A percentile compares a stretch with the other conserved stretches of the same genome.
Evolutionary conservation across 176 grass and related monocot species (phyloP).

Genomic region (Zea luxurians): DNA sequence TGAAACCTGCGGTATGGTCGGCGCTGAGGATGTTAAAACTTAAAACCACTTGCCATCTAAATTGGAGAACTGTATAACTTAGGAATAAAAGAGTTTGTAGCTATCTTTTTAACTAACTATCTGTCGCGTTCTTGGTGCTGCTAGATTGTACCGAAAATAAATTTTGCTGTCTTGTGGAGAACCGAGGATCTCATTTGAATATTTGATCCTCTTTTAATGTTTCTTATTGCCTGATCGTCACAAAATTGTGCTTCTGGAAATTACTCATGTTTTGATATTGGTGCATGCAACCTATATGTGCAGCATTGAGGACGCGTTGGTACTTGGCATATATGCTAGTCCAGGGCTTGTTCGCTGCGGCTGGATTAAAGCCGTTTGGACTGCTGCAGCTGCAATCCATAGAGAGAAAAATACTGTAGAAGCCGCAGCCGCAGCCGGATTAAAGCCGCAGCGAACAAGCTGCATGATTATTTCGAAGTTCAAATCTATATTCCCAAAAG

Average conservation of each 20-base stretch:
- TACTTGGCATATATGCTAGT: background rate
- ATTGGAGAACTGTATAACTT: background rate
- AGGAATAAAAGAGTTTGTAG: background rate
- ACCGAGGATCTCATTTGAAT: background rate
- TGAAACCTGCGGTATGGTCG: background rate
- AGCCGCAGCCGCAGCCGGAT: too few relatives aligned
- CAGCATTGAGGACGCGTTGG: background rate
- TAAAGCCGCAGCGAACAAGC: too few relatives aligned
- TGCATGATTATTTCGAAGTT: background rate
- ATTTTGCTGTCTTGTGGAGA: background rate
- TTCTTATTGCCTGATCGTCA: too few relatives aligned
- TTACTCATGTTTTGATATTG: background rate
- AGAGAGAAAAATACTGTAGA: too few relatives aligned
- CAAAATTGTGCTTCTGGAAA: too few relatives aligned
- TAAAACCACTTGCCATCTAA: background rate
- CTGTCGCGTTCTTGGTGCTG: background rate
- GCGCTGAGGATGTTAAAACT: slow-evolving; percentile 7
- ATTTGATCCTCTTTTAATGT: background rate
- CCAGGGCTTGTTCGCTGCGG: too few relatives aligned
- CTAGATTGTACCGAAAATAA: background rate
- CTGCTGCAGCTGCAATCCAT: too few relatives aligned
- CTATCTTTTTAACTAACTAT: background rate
- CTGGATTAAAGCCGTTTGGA: too few relatives aligned
- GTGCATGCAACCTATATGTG: background rate
- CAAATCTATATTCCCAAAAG: background rate